Conservation (phyloP, 495 filamentous ascomycete species). For the Xylaria nigripes region DNA sequence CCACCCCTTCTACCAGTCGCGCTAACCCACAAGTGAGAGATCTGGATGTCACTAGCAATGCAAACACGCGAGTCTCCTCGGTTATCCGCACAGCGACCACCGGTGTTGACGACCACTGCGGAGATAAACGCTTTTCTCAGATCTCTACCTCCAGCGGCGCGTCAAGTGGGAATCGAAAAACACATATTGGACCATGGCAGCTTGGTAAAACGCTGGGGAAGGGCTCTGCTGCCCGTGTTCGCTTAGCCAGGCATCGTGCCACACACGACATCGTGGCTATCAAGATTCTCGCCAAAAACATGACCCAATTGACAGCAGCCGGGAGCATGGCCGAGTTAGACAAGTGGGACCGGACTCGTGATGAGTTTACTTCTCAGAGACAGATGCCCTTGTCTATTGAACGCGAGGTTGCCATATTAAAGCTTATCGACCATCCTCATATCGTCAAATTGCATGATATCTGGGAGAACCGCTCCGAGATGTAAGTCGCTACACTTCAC, state of each 20-base stretch:
- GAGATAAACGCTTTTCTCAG: constrained; percentile 61
- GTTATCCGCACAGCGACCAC: constrained; percentile 27
- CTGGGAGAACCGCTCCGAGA: constrained; percentile 89
- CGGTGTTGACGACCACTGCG: constrained; percentile 35
- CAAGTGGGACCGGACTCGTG: constrained; percentile 32
- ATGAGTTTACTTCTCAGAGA: constrained; percentile 47
- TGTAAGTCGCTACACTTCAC: constrained; percentile 62
- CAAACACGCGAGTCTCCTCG: constrained; percentile 7
- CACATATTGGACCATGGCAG: constrained; percentile 80
- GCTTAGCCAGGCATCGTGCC: constrained; percentile 65
- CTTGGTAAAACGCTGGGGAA: constrained; percentile 78
- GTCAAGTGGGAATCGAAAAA: constrained; percentile 59
- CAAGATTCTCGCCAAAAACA: constrained; percentile 84
- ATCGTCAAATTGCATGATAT: constrained; percentile 88
- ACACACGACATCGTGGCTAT: constrained; percentile 75
- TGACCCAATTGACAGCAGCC: constrained; percentile 59
- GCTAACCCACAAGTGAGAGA: constrained; percentile 13
- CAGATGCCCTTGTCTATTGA: constrained; percentile 82
- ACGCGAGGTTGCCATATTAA: constrained; percentile 91
- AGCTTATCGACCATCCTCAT: constrained; percentile 86
- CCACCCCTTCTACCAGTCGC: constrained; percentile 2
- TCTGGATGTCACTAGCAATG: constrained; percentile 2
- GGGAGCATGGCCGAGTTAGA: constrained; percentile 71
- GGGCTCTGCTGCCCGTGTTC: constrained; percentile 76
- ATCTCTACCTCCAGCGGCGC: constrained; percentile 60